Evolutionary conservation across 805 yeast genomes (phyloP).

Genomic region (Candida maltosa): DNA sequence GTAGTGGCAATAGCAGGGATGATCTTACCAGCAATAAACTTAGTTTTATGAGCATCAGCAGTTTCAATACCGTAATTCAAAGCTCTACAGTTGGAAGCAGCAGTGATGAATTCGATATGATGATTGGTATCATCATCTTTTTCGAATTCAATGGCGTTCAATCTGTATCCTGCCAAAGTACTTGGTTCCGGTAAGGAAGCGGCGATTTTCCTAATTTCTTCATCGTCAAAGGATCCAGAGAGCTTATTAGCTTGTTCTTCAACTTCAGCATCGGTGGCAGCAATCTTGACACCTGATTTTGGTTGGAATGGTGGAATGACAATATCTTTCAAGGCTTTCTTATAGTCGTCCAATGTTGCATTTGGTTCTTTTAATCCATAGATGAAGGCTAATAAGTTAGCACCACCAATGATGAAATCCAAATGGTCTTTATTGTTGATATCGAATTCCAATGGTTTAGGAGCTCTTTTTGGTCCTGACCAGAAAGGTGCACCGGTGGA

Average conservation of each 20-base stretch:
- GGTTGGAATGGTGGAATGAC: slow-evolving; percentile 63
- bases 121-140: slow-evolving; percentile 97
- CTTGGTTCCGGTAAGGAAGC: slow-evolving; percentile 85
- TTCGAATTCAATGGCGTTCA: slow-evolving; percentile 90
- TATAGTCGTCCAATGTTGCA: slow-evolving; percentile 49
- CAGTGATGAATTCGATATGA: slow-evolving; percentile 92
- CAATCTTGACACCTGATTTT: slow-evolving; percentile 71
- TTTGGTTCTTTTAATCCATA: slow-evolving; percentile 84
- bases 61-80: slow-evolving; percentile 83
- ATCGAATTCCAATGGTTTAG: slow-evolving; percentile 79
- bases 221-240: slow-evolving; percentile 49
- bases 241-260: slow-evolving; percentile 64
- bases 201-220: slow-evolving; percentile 65
- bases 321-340: slow-evolving; percentile 48
- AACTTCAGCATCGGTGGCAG: slow-evolving; percentile 82
- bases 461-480: slow-evolving; percentile 98
- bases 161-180: slow-evolving; percentile 80
- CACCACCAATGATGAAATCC: slow-evolving; percentile 83
- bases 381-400: slow-evolving; percentile 85
- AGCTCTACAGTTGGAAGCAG: slow-evolving; percentile 96
- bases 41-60: slow-evolving; percentile 86
- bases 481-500: slow-evolving; percentile 92
- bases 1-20: slow-evolving; percentile 99
- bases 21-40: slow-evolving; percentile 96
- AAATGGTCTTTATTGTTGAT: slow-evolving; percentile 72